Evolutionary conservation across 306 rosid species (phyloP).

Genomic region (Mucuna pruriens): DNA sequence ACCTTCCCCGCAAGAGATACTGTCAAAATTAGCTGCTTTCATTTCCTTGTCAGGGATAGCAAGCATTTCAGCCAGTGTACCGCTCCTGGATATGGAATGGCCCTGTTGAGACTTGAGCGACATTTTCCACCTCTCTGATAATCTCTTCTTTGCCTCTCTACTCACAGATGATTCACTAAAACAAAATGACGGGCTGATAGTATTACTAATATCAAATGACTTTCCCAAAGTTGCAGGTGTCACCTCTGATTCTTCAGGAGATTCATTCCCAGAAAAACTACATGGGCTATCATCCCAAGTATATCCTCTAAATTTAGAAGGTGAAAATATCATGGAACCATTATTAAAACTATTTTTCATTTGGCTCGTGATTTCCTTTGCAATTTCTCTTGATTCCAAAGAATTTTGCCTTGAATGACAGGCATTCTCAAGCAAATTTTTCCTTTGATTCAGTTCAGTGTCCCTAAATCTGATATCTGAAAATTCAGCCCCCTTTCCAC

Average conservation of each 20-base stretch:
- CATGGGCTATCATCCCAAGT: constrained; percentile 63
- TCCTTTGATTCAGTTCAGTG: not conserved
- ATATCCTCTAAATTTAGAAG: constrained; percentile 58
- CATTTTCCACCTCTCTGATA: constrained; percentile 28
- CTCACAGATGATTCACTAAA: constrained; percentile 19
- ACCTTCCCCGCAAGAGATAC: not conserved
- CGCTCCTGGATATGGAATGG: not conserved
- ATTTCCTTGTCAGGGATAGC: constrained; percentile 8
- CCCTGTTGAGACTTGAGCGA: constrained; percentile 8
- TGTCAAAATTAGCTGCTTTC: not conserved
- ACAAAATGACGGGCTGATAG: not conserved
- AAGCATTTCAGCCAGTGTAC: constrained; percentile 28
- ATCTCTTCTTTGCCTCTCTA: constrained; percentile 31
- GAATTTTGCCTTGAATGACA: constrained; percentile 53
- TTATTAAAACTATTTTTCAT: constrained; percentile 53
- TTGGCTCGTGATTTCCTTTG: constrained; percentile 73
- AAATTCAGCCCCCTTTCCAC: not conserved
- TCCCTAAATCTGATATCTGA: constrained; percentile 1
- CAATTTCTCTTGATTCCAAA: constrained; percentile 68
- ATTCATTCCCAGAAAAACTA: constrained; percentile 64
- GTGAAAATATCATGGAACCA: constrained; percentile 43
- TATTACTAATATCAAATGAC: not conserved
- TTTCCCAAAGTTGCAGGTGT: constrained; percentile 32
- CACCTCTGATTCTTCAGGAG: constrained; percentile 55
- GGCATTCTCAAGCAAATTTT: constrained; percentile 14